Conservation (phyloP, 176 grass and related monocot species). For the Otatea glauca region DNA sequence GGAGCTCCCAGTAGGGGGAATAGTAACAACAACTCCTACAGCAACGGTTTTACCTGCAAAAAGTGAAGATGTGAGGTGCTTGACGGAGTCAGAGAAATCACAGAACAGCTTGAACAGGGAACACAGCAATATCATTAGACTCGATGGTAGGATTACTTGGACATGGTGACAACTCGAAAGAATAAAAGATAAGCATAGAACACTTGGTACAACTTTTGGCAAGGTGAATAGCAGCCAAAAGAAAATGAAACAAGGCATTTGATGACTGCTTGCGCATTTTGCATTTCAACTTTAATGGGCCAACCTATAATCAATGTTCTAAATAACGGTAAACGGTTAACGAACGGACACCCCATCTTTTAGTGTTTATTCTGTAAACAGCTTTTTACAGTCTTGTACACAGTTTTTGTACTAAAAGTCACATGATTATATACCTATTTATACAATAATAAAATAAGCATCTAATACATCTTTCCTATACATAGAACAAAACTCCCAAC, state of each 20-base stretch:
- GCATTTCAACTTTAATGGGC: neutral
- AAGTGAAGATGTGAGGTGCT: neutral
- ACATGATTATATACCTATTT: too few species aligned
- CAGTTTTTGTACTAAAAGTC: too few species aligned
- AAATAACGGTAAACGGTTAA: too few species aligned
- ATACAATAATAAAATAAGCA: too few species aligned
- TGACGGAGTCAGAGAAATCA: neutral
- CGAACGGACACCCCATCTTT: too few species aligned
- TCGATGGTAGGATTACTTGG: neutral
- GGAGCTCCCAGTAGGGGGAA: constrained; percentile 53
- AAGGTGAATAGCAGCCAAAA: neutral
- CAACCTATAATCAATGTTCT: too few species aligned
- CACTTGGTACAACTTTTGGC: constrained; percentile 3
- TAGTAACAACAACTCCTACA: constrained; percentile 65
- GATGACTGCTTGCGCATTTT: neutral
- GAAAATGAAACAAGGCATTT: neutral
- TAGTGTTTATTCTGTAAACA: too few species aligned
- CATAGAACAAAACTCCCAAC: too few species aligned
- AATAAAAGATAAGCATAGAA: neutral
- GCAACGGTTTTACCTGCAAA: constrained; percentile 75
- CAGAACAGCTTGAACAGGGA: neutral
- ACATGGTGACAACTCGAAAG: neutral
- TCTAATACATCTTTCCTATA: too few species aligned
- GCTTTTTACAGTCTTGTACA: too few species aligned
- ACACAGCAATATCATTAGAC: constrained; percentile 13